A percentile compares a stretch with the other conserved stretches of the same genome.
phyloP scores from a whole-genome alignment of 176 grass and related monocot species.

The Ensete ventricosum region DNA sequence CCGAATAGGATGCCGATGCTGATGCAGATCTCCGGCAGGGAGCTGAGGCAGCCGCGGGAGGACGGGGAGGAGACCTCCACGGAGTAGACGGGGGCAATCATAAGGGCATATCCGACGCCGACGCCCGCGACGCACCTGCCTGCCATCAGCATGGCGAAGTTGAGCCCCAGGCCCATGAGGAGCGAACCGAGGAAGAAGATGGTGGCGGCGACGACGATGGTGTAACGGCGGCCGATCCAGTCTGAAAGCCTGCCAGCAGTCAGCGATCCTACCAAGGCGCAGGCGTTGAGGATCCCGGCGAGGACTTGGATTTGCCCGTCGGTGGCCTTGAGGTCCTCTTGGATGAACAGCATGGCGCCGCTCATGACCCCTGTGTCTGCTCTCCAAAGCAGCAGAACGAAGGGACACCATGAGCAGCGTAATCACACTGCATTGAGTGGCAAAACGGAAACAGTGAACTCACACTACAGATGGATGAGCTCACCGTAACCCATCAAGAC shows the following conservation, averaged over 20 bases:
- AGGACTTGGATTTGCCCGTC: not conserved
- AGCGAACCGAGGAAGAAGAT: slow-evolving; percentile 1
- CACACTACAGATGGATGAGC: not conserved
- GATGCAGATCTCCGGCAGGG: not conserved
- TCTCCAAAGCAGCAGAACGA: no score
- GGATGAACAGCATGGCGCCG: not conserved
- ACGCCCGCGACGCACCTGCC: not conserved
- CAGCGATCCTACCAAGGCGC: not conserved
- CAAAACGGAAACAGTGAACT: no score
- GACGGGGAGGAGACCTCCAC: not conserved
- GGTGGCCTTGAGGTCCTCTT: not conserved
- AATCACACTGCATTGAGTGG: no score
- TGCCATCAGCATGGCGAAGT: not conserved
- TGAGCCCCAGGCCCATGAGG: not conserved
- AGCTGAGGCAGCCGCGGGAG: not conserved
- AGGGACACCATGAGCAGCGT: no score
- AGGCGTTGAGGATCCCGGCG: not conserved
- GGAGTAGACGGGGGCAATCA: slow-evolving; percentile 1
- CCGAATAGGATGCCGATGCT: not conserved
- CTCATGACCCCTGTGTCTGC: slow-evolving; percentile 3
- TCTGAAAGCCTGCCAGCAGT: not conserved
- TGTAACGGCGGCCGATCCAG: not conserved
- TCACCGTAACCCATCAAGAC: not conserved
- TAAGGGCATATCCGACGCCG: not conserved
- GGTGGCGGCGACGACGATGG: not conserved